These are phyloP conservation scores for Komagataella pastoris DNA, from an alignment of 805 yeast species.

Conservation along the genomic window DNA sequence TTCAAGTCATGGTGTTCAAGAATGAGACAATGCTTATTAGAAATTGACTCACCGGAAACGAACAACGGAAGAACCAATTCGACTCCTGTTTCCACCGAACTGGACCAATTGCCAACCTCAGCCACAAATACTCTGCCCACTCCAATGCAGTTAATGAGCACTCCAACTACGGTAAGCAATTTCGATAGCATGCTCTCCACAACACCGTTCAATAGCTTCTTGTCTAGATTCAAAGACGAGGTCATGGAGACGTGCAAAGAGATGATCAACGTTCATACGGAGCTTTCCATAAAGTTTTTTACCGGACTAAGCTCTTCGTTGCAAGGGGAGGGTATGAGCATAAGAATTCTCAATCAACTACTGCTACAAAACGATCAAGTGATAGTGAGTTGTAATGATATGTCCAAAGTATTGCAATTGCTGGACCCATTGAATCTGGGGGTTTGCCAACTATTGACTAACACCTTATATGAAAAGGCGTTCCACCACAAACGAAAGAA, in stretches of 20 bases:
- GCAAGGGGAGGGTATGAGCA: neutral
- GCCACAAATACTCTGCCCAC: constrained; percentile 4
- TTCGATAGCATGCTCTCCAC: neutral
- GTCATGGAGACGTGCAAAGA: neutral
- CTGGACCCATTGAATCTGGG: constrained; percentile 27
- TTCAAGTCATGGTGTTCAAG: neutral
- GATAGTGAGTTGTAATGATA: neutral
- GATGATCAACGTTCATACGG: neutral
- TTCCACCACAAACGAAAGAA: neutral
- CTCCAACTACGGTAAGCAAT: neutral
- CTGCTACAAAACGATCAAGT: constrained; percentile 5
- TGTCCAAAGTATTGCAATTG: constrained; percentile 9
- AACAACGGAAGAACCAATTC: neutral
- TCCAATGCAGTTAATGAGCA: constrained; percentile 1
- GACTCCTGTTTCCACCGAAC: neutral
- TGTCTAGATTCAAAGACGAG: neutral
- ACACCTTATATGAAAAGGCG: constrained; percentile 14
- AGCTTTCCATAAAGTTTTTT: neutral
- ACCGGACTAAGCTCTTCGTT: neutral
- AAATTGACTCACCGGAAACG: neutral
- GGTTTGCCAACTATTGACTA: constrained; percentile 25
- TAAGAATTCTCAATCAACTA: constrained; percentile 5
- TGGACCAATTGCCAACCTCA: constrained; percentile 6
- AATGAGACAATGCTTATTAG: neutral
- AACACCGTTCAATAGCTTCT: neutral